Evolutionary conservation across 768 basidiomycete species (phyloP).

Genomic region (button mushroom (Agaricus bisporus)): DNA sequence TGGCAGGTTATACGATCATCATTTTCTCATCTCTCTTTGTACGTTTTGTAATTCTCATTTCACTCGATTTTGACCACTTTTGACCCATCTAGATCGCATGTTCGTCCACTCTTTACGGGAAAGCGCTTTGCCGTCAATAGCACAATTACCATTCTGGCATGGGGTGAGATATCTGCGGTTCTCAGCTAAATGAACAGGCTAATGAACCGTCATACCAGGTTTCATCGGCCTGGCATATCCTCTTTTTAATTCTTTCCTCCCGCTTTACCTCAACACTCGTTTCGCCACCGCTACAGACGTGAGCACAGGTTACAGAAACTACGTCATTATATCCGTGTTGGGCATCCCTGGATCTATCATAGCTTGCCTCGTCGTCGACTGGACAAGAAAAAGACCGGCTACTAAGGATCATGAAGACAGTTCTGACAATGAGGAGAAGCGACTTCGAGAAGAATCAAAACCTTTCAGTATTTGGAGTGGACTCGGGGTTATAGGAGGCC

Average conservation of each 20-base stretch:
- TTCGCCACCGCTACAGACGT: constrained; percentile 20
- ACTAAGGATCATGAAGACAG: not conserved
- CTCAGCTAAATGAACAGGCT: too few relatives aligned
- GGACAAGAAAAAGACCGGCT: constrained; percentile 24
- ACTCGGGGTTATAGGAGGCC: constrained; percentile 32
- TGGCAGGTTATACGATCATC: constrained; percentile 25
- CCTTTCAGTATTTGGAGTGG: constrained; percentile 6
- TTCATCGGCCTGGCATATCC: constrained; percentile 50
- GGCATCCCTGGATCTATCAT: constrained; percentile 44
- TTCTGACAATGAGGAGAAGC: not conserved
- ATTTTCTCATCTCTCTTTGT: constrained; percentile 36
- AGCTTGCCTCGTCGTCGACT: constrained; percentile 39
- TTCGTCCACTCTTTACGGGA: constrained; percentile 43
- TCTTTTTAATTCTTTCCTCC: constrained; percentile 45
- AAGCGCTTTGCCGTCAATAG: constrained; percentile 39
- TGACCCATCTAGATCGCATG: constrained; percentile 31
- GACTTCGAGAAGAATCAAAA: not conserved
- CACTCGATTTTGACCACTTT: not conserved
- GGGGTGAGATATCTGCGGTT: constrained; percentile 28
- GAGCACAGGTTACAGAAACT: constrained; percentile 37
- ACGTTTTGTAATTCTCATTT: constrained; percentile 9
- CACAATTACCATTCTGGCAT: constrained; percentile 41
- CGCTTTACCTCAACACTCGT: constrained; percentile 36
- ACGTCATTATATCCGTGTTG: constrained; percentile 40
- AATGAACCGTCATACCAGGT: constrained; percentile 15